These are phyloP conservation scores for Backusella australiensis DNA, from an alignment of 192 early-diverging fungal genomes.

Conservation along the genomic window DNA sequence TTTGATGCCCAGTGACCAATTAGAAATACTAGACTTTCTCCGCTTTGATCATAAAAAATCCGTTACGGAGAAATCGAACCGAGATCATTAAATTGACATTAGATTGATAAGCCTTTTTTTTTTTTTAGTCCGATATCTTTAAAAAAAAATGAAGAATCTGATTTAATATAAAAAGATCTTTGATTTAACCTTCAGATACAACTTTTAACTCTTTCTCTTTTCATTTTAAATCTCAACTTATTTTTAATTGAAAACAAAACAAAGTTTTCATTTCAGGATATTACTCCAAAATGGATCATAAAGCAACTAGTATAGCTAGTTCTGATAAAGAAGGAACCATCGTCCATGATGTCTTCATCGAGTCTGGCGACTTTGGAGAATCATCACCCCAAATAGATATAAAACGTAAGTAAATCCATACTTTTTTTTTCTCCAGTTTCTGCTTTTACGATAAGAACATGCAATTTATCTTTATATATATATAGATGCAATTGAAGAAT, in stretches of 20 bases:
- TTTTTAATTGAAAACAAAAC: not conserved
- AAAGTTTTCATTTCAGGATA: not conserved
- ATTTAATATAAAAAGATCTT: not conserved
- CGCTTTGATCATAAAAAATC: not conserved
- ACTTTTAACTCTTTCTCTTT: not conserved
- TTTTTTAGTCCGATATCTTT: not conserved
- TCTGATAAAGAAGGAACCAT: not conserved
- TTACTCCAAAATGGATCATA: not conserved
- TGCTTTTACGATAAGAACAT: not conserved
- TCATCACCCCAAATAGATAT: not conserved
- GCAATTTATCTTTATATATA: not conserved
- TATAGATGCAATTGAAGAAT: slow-evolving; percentile 31
- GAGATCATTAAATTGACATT: not conserved
- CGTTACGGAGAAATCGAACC: not conserved
- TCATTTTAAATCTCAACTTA: not conserved
- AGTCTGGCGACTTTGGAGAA: not conserved
- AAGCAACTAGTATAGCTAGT: not conserved
- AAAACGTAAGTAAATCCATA: not conserved
- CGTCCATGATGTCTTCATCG: not conserved
- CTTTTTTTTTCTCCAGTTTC: not conserved
- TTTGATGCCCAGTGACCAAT: not conserved
- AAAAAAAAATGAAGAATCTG: not conserved
- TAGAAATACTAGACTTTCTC: not conserved
- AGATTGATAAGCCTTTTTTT: not conserved
- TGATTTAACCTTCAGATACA: not conserved